Base-by-base conservation (phyloP, 176 grass and related monocot genomes). In the Aechmea fasciata region DNA sequence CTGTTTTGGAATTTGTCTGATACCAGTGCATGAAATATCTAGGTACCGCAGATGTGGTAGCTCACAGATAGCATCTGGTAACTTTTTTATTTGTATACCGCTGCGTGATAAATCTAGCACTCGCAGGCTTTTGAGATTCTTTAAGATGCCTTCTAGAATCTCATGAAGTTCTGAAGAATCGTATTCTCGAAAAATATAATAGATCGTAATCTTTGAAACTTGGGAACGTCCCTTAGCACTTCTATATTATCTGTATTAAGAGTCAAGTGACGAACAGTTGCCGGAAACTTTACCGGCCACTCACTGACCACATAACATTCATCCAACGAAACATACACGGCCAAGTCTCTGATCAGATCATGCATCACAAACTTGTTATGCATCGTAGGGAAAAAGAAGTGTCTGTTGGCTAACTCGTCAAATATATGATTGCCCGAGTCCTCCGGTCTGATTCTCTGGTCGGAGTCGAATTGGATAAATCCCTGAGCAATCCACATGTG, bases 291-390 rank as follows among this genome's bases (percentile, higher is more conserved):
- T 52, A 3, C 13, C 59, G 6, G 4, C 50, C 70, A 54, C 3
- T 54, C 75, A 57, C 65, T 66, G 20, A 70, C 2, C 3, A 47
- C 49, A 49, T 77, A 65, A 20, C 52, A 83, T 22, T 88, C 10
- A n/a, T 47, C 1, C 1, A 48, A 0, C 11, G 73, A 63, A 51
- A 84, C 71, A 41, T 24, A 33, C 66, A 69, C 53, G 19, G 82
- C 86, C 11, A 79, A 50, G 24, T 81, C 86, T 69, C 82, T 80
- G 49, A 84, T 78, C 23, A 88, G 18, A 55, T 88, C 86, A 85
- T 89, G 86, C 49, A 89, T 11, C 52, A 50, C 11, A 26, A 63
- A 77, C 47, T 29, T 17, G 51, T 0, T 52, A 24, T 17, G 2
- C 55, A 25, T 61, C 11, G 64, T 73, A 71, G 64, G 64, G 25